phyloP scores from a whole-genome alignment of 108 stramenopile species.

The Stephanodiscus triporus region DNA sequence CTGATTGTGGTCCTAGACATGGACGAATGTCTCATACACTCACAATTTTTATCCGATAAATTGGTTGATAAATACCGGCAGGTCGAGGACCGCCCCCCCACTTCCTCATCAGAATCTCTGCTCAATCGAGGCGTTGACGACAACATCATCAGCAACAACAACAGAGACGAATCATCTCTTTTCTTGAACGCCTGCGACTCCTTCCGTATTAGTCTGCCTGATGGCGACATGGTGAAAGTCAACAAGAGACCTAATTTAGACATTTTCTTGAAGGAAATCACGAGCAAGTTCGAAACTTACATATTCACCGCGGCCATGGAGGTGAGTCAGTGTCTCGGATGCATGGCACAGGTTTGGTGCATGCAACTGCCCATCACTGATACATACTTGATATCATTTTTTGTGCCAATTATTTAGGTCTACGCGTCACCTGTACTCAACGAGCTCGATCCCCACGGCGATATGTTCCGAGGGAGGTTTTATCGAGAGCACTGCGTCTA shows the following conservation, averaged over 20 bases:
- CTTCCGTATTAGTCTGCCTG: constrained; percentile 77
- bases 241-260: constrained; percentile 95
- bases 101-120: neutral
- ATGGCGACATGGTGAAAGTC: constrained; percentile 89
- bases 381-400: neutral
- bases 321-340: constrained; percentile 7
- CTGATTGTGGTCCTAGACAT: constrained; percentile 95
- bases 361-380: neutral
- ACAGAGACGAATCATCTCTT: constrained; percentile 36
- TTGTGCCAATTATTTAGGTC: constrained; percentile 41
- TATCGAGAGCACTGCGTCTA: constrained; percentile 91
- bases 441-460: constrained; percentile 87
- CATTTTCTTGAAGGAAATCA: constrained; percentile 81
- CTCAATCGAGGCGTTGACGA: neutral
- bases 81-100: constrained; percentile 44
- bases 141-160: neutral
- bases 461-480: constrained; percentile 81
- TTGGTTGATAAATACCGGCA: constrained; percentile 62
- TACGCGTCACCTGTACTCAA: constrained; percentile 95
- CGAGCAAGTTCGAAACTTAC: constrained; percentile 87
- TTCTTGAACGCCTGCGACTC: constrained; percentile 49
- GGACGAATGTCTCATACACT: constrained; percentile 99
- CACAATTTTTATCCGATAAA: constrained; percentile 82
- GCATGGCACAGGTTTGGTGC: neutral
- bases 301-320: constrained; percentile 98